phyloP scores from a whole-genome alignment of 2,329 filamentous ascomycete species.

The Curvularia sp. region DNA sequence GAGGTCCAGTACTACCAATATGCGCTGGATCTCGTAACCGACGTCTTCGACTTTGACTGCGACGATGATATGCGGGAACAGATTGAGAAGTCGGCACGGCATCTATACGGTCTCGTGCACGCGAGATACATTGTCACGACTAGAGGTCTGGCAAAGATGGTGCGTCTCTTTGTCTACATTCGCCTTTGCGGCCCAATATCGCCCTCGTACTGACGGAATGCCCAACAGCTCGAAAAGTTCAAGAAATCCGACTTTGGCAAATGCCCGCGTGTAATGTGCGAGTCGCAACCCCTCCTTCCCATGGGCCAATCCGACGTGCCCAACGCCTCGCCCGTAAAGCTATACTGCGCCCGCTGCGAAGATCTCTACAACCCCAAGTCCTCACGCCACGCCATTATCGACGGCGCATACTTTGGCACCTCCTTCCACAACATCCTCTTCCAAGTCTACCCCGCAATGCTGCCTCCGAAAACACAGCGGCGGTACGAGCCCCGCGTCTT shows the following conservation, averaged over 20 bases:
- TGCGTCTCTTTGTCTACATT: slow-evolving; percentile 51
- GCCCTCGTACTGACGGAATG: slow-evolving; percentile 16
- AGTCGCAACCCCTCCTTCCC: slow-evolving; percentile 89
- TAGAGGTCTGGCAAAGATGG: slow-evolving; percentile 93
- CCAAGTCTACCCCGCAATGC: slow-evolving; percentile 92
- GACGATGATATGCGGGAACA: slow-evolving; percentile 98
- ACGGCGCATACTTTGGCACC: slow-evolving; percentile 97
- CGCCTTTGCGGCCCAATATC: neutral
- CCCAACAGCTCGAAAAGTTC: slow-evolving; percentile 90
- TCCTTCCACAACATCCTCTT: slow-evolving; percentile 99
- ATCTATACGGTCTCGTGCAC: slow-evolving; percentile 95
- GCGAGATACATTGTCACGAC: slow-evolving; percentile 97
- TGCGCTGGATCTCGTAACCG: slow-evolving; percentile 94
- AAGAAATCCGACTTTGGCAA: slow-evolving; percentile 98
- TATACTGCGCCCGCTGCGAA: slow-evolving; percentile 97
- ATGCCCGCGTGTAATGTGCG: slow-evolving; percentile 94
- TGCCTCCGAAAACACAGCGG: slow-evolving; percentile 83
- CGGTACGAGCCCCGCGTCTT: slow-evolving; percentile 91
- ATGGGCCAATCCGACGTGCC: slow-evolving; percentile 93
- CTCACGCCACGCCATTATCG: slow-evolving; percentile 90
- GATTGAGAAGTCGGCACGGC: slow-evolving; percentile 95
- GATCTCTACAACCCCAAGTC: slow-evolving; percentile 99
- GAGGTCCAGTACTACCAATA: slow-evolving; percentile 99
- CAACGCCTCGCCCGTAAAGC: slow-evolving; percentile 88
- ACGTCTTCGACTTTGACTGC: slow-evolving; percentile 98